A percentile compares a stretch with the other conserved stretches of the same genome.
Evolutionary conservation across 1,139 yeast species (phyloP).

Genomic region (Blastobotrys aristatus): DNA sequence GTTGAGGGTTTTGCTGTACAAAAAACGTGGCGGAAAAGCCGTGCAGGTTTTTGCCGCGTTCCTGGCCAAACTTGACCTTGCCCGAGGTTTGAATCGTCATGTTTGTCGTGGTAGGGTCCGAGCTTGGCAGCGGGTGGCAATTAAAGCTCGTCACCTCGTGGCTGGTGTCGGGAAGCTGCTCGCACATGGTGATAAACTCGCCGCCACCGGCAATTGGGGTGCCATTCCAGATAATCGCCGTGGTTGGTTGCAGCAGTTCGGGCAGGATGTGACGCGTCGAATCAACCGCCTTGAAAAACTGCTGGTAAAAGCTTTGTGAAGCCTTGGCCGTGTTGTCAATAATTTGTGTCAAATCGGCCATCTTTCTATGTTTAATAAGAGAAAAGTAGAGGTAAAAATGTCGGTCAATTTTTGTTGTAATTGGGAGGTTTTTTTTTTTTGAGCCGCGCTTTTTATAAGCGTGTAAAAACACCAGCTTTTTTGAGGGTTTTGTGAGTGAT

Average conservation of each 20-base stretch:
- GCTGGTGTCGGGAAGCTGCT: conserved; percentile 29
- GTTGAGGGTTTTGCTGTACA: conserved; percentile 24
- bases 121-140: conserved; percentile 35
- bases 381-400: no score
- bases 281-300: conserved; percentile 30
- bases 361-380: no score
- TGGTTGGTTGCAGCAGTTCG: conserved; percentile 25
- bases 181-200: conserved; percentile 31
- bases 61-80: conserved; percentile 30
- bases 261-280: conserved; percentile 26
- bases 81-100: conserved; percentile 32
- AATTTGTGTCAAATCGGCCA: neutral
- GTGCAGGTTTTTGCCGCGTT: conserved; percentile 28
- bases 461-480: no score
- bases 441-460: no score
- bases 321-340: conserved; percentile 2
- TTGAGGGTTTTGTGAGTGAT: no score
- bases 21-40: conserved; percentile 34
- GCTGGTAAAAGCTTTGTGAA: conserved; percentile 21
- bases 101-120: conserved; percentile 17
- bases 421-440: no score
- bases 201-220: conserved; percentile 37
- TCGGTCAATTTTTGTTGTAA: no score
- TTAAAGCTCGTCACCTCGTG: conserved; percentile 34
- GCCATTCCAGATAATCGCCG: conserved; percentile 38